Percentiles rank a stretch among this genome's conserved stretches.
phyloP scores from a whole-genome alignment of 768 basidiomycete genomes.

The Porphyrellus cyaneotinctus region DNA sequence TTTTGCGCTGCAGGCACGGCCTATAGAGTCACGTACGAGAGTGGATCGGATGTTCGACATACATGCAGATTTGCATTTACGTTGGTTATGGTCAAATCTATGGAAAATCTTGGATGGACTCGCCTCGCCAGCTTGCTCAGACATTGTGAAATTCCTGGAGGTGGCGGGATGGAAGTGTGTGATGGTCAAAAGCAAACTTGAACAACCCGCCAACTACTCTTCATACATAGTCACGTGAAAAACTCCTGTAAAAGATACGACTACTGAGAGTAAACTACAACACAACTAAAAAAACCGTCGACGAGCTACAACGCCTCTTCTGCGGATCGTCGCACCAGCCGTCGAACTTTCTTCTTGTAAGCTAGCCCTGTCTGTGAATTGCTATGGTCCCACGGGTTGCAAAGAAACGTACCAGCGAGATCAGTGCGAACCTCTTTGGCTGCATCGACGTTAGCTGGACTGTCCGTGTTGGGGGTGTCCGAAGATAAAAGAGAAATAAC shows the following conservation, averaged over 20 bases:
- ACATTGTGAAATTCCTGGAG: constrained; percentile 19
- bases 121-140: constrained; percentile 43
- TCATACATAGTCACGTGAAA: constrained; percentile 22
- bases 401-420: constrained; percentile 43
- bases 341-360: constrained; percentile 95
- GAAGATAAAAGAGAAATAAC: constrained; percentile 95
- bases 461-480: constrained; percentile 86
- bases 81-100: constrained; percentile 22
- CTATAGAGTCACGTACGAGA: constrained; percentile 28
- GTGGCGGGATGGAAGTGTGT: constrained; percentile 6
- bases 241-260: neutral
- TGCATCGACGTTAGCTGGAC: constrained; percentile 95
- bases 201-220: neutral
- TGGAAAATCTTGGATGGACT: constrained; percentile 22
- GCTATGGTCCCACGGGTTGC: neutral
- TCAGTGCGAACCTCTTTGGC: constrained; percentile 81
- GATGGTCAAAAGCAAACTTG: constrained; percentile 4
- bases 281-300: neutral
- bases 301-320: constrained; percentile 78
- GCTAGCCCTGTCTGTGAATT: constrained; percentile 38
- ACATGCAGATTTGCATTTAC: constrained; percentile 33
- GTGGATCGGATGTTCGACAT: constrained; percentile 28
- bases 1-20: constrained; percentile 83
- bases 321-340: constrained; percentile 79
- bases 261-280: constrained; percentile 13